These are phyloP conservation scores for Colletotrichum sp. DNA, from an alignment of 2,329 filamentous ascomycete species.

Conservation along the genomic window DNA sequence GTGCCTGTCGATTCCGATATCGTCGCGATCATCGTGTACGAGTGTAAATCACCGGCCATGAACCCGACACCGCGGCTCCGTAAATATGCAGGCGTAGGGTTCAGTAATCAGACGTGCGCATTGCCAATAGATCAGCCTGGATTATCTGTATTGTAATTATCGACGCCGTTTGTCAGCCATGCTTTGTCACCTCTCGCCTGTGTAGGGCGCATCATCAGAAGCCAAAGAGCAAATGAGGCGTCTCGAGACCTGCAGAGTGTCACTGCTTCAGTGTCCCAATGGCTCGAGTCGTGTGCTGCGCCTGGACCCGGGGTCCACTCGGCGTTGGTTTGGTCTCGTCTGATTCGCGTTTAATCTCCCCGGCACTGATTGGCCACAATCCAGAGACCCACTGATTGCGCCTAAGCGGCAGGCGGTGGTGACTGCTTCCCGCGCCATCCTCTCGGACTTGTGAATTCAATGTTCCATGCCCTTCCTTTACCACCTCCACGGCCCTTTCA, in stretches of 20 bases:
- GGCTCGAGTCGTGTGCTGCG: background rate
- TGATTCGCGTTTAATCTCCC: slow-evolving; percentile 8
- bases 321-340: slow-evolving; percentile 4
- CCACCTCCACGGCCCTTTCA: background rate
- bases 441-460: background rate
- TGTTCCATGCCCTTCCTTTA: background rate
- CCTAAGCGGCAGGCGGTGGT: slow-evolving; percentile 19
- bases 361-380: background rate
- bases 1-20: background rate
- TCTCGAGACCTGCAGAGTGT: background rate
- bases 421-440: slow-evolving; percentile 18
- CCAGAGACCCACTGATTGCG: background rate
- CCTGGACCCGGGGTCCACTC: background rate
- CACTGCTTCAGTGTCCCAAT: background rate
- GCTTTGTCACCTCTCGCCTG: background rate
- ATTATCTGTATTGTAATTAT: background rate
- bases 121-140: background rate
- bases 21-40: background rate
- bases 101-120: background rate
- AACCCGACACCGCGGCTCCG: background rate
- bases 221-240: background rate
- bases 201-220: background rate
- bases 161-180: background rate
- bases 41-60: background rate
- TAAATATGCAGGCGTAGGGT: background rate